phyloP scores from a whole-genome alignment of 2,329 filamentous ascomycete genomes.

The Cladosporium phlei region DNA sequence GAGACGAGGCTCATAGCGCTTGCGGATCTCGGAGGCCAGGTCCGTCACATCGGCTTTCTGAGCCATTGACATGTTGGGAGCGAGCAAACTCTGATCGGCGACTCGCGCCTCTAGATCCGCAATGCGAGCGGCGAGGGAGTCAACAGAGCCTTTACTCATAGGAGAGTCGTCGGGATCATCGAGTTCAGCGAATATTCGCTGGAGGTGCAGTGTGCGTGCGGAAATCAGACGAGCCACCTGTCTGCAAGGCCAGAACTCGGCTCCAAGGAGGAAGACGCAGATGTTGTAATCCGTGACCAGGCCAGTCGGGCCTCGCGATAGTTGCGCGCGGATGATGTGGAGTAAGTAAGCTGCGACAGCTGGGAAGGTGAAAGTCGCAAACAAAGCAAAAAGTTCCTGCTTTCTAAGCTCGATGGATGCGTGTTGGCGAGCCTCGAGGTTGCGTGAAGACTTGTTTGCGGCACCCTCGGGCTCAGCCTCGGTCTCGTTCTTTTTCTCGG shows the following conservation, averaged over 20 bases:
- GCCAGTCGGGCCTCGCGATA: constrained; percentile 78
- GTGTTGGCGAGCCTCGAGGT: constrained; percentile 22
- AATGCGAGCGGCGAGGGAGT: constrained; percentile 25
- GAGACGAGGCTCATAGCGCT: constrained; percentile 71
- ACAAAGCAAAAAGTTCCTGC: constrained; percentile 70
- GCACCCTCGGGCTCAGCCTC: constrained; percentile 5
- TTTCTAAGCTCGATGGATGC: constrained; percentile 62
- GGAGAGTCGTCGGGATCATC: constrained; percentile 21
- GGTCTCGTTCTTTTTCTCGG: constrained; percentile 5
- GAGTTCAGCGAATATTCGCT: constrained; percentile 57
- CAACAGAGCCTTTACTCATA: constrained; percentile 11
- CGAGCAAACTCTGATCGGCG: constrained; percentile 23
- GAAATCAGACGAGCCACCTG: constrained; percentile 79
- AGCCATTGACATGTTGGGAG: constrained; percentile 21
- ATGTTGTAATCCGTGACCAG: constrained; percentile 90
- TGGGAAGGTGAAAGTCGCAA: constrained; percentile 75
- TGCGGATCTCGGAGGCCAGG: constrained; percentile 50
- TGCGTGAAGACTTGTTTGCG: constrained; percentile 11
- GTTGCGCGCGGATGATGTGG: constrained; percentile 72
- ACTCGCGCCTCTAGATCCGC: constrained; percentile 30
- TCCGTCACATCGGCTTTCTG: constrained; percentile 31
- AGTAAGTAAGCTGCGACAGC: constrained; percentile 76
- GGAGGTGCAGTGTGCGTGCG: constrained; percentile 72
- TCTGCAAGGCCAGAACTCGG: constrained; percentile 76
- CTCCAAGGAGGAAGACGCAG: constrained; percentile 80